Evolutionary conservation across 257 asterid genomes (phyloP).

Genomic region (Solanum virginianum): DNA sequence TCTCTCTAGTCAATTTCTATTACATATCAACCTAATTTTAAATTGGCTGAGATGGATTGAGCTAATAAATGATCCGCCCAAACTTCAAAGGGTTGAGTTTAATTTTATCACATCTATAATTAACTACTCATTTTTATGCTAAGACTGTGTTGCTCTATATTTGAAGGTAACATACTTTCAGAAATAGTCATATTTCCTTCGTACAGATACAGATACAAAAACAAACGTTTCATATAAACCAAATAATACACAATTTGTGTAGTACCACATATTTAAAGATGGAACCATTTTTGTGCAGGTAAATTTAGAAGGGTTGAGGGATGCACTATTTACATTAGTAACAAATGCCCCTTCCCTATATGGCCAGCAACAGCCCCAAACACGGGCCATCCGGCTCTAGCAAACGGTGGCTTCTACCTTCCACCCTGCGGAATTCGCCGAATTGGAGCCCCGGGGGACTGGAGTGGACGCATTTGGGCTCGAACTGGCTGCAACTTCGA

Average conservation of each 20-base stretch:
- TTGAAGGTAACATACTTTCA: background rate
- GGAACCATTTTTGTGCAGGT: background rate
- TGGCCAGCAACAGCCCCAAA: slow-evolving; percentile 89
- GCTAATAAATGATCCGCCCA: no score
- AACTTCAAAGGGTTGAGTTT: no score
- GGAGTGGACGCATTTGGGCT: slow-evolving; percentile 89
- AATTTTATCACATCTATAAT: background rate
- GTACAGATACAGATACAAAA: background rate
- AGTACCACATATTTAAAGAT: background rate
- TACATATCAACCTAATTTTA: no score
- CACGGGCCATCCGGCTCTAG: slow-evolving; percentile 50
- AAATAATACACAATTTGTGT: background rate
- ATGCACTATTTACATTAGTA: slow-evolving; percentile 45
- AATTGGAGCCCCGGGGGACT: slow-evolving; percentile 35
- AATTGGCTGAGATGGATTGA: no score
- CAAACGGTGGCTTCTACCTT: slow-evolving; percentile 67
- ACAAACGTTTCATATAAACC: no score
- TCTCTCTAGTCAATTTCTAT: no score
- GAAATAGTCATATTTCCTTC: background rate
- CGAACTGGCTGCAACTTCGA: slow-evolving; percentile 64
- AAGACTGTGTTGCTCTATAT: background rate
- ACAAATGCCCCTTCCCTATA: slow-evolving; percentile 70
- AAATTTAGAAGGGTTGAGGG: slow-evolving; percentile 12
- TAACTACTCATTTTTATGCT: background rate
- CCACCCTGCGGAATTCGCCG: slow-evolving; percentile 20